Evolutionary conservation across 2,329 filamentous ascomycete species (phyloP), one percentile per base, ranked within the genome.

Genomic region (Diaporthe vaccinii): DNA sequence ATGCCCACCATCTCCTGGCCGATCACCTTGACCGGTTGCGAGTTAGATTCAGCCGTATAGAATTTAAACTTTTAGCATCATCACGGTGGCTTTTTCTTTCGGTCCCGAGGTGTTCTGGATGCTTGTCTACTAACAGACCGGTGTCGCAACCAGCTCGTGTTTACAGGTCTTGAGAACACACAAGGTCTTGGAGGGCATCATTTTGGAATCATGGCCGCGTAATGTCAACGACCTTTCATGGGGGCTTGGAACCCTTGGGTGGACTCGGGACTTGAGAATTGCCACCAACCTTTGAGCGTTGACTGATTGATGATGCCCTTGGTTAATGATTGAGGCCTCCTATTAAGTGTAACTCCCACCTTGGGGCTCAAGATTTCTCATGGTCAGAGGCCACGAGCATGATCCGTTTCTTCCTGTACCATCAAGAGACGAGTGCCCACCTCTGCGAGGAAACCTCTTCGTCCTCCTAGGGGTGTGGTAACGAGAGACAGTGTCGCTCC

Each of bases 21-120:
- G 65, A 68, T 68, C 65, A 28, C 39, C 46, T 49, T 68, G 65
- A 68, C 65, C 65, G 65, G 65, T 51, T 68, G 46, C 65, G 20
- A 25, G 20, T 53, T 28, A 39, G n/a, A 12, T 6, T 25, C n/a
- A 25, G 61, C 14, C 14, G 22, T 20, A 22, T 9, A 12, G 14
- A 31, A 44, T 36, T 53, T 39, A 68, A 39, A 10, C 22, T 36
- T 51, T 39, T 10, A 14, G 31, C 22, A 10, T 28, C 22, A 53
- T 25, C 14, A 20, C 6, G 34, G 46, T 68, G 65, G 65, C 46
- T 68, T 15, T 25, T 10, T 4, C 4, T 10, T 15, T 68, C 65
- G 65, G 65, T 68, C 65, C 65, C 46, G 65, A 68, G 46, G 5
- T 28, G 46, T 39, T 36, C 65, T 6, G 31, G 31, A 17, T 39